Evolutionary conservation across 805 yeast species (phyloP).

Genomic region (Myxozyma melibiosi): DNA sequence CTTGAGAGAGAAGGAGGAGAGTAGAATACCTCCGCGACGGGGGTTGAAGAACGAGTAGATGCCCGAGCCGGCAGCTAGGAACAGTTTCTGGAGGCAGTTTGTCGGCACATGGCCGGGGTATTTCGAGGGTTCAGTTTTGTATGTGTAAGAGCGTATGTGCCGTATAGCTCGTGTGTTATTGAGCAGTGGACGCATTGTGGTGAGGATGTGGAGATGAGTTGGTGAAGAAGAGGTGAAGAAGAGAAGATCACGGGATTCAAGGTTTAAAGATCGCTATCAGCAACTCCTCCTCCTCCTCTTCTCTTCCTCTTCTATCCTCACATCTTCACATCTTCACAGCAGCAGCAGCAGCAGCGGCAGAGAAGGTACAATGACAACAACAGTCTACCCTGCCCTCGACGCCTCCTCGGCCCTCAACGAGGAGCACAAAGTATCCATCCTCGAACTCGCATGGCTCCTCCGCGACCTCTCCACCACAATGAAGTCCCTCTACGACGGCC

Average conservation of each 20-base stretch:
- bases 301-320: no score
- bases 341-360: no score
- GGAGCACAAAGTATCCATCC: slow-evolving; percentile 32
- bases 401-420: slow-evolving; percentile 29
- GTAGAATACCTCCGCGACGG: slow-evolving; percentile 41
- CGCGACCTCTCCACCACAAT: slow-evolving; percentile 25
- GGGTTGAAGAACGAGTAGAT: slow-evolving; percentile 62
- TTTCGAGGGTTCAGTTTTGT: not conserved
- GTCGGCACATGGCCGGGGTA: slow-evolving; percentile 84
- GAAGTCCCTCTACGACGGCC: slow-evolving; percentile 23
- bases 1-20: slow-evolving; percentile 39
- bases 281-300: no score
- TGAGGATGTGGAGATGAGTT: not conserved
- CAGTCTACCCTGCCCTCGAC: slow-evolving; percentile 24
- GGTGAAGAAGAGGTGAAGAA: not conserved
- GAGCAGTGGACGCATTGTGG: not conserved
- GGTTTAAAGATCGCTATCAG: not conserved
- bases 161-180: not conserved
- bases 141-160: not conserved
- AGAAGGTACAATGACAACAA: slow-evolving; percentile 24
- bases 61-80: slow-evolving; percentile 73
- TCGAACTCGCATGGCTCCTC: slow-evolving; percentile 33
- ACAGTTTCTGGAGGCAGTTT: slow-evolving; percentile 58
- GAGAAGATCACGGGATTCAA: not conserved
- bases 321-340: no score